Conservation (phyloP, 208 protist genomes). For the Giardia duodenalis region DNA sequence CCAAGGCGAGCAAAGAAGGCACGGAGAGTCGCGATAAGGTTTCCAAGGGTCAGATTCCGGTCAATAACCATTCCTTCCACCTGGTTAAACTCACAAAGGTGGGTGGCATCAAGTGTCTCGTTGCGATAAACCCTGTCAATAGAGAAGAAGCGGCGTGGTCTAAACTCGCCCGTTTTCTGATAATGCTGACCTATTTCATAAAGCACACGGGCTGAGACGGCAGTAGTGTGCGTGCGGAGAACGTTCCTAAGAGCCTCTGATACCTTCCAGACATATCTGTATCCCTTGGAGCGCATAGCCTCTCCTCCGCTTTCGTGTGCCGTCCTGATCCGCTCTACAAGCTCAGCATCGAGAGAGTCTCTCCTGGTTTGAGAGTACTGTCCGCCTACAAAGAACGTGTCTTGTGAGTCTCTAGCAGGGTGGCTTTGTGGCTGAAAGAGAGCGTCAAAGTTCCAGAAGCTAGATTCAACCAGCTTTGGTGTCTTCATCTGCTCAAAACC, state of each 20-base stretch:
- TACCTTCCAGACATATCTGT: conserved; percentile 71
- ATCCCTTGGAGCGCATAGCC: conserved; percentile 55
- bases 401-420: conserved; percentile 93
- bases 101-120: conserved; percentile 96
- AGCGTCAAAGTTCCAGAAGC: conserved; percentile 99
- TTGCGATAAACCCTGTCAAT: conserved; percentile 99
- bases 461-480: conserved; percentile 87
- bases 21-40: conserved; percentile 92
- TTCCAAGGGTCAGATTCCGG: conserved; percentile 75
- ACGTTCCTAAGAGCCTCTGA: conserved; percentile 83
- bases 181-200: conserved; percentile 66
- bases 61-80: conserved; percentile 95
- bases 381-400: conserved; percentile 95
- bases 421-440: conserved; percentile 98
- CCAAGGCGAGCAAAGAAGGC: conserved; percentile 88
- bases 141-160: conserved; percentile 88
- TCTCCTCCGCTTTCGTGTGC: conserved; percentile 70
- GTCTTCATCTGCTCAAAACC: conserved; percentile 99
- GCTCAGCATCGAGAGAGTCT: conserved; percentile 35
- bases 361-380: not conserved
- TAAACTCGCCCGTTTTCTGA: conserved; percentile 54
- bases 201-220: conserved; percentile 80
- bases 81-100: conserved; percentile 99
- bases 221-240: conserved; percentile 98
- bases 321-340: conserved; percentile 69